A percentile compares a stretch with the other conserved stretches of the same genome.
Evolutionary conservation across 352 stramenopile genomes (phyloP).

Genomic region (Pythium grandisporangium): DNA sequence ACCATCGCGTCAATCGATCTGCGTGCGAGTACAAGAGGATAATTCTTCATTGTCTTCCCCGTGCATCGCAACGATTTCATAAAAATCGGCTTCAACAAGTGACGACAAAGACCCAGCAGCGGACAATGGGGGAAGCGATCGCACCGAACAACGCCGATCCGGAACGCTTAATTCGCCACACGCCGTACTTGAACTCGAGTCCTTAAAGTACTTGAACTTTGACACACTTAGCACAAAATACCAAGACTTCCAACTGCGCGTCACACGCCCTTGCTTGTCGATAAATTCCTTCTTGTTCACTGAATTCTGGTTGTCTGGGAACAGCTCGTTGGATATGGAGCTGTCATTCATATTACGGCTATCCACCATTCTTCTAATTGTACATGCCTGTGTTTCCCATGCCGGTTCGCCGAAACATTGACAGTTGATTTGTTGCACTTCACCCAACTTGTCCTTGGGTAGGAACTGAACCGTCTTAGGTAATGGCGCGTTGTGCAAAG

Average conservation of each 20-base stretch:
- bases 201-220: conserved; percentile 83
- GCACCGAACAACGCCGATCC: conserved; percentile 67
- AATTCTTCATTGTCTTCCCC: conserved; percentile 77
- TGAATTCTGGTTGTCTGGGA: conserved; percentile 75
- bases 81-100: conserved; percentile 56
- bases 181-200: conserved; percentile 61
- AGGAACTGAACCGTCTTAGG: conserved; percentile 82
- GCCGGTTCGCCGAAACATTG: conserved; percentile 49
- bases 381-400: conserved; percentile 28
- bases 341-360: conserved; percentile 63
- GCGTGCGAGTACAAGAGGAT: conserved; percentile 69
- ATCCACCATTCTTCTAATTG: conserved; percentile 52
- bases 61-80: conserved; percentile 82
- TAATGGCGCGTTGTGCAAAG: conserved; percentile 48
- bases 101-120: conserved; percentile 67
- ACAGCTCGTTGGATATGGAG: conserved; percentile 72
- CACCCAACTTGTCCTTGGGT: conserved; percentile 74
- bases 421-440: conserved; percentile 81
- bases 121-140: conserved; percentile 41
- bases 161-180: conserved; percentile 79
- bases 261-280: conserved; percentile 80
- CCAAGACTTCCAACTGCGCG: conserved; percentile 81
- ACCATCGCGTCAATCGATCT: conserved; percentile 63
- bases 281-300: conserved; percentile 85
- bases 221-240: conserved; percentile 84